A percentile compares a stretch with the other conserved stretches of the same genome.
These are phyloP conservation scores for Coffea humblotiana DNA, from an alignment of 305 asterid genomes.

Conservation along the genomic window DNA sequence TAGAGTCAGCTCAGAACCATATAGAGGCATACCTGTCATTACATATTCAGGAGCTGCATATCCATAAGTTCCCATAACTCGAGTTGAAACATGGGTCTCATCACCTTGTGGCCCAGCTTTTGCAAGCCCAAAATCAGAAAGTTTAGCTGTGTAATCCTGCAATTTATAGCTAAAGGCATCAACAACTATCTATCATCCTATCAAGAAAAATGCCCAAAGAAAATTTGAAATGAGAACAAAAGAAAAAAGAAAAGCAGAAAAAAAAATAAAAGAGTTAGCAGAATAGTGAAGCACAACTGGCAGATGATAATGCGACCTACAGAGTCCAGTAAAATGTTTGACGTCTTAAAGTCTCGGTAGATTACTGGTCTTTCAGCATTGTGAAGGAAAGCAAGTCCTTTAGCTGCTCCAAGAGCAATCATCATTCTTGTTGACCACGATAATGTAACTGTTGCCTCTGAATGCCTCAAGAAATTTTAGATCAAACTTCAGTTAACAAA, in stretches of 20 bases:
- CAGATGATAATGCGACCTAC: constrained; percentile 14
- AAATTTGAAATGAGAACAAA: background rate
- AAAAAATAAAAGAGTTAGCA: background rate
- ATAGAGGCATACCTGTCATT: constrained; percentile 29
- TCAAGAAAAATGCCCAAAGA: background rate
- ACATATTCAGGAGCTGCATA: constrained; percentile 43
- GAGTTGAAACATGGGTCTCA: constrained; percentile 39
- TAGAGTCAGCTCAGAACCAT: background rate
- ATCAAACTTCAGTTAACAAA: constrained; percentile 21
- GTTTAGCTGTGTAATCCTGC: constrained; percentile 40
- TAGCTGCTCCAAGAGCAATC: constrained; percentile 41
- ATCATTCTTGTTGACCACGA: constrained; percentile 38
- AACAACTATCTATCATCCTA: constrained; percentile 1
- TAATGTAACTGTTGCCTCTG: constrained; percentile 34
- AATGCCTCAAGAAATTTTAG: constrained; percentile 29
- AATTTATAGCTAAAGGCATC: background rate
- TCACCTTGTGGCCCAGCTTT: constrained; percentile 43
- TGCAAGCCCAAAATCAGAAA: constrained; percentile 40
- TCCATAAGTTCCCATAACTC: constrained; percentile 38
- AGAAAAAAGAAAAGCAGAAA: no score
- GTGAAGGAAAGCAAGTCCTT: constrained; percentile 43
- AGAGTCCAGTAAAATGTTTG: constrained; percentile 36
- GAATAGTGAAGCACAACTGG: background rate
- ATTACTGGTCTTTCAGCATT: constrained; percentile 37
- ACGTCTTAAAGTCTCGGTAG: constrained; percentile 39